Conservation (phyloP, 148 eudicot species). For the Vaccinium darrowii region DNA sequence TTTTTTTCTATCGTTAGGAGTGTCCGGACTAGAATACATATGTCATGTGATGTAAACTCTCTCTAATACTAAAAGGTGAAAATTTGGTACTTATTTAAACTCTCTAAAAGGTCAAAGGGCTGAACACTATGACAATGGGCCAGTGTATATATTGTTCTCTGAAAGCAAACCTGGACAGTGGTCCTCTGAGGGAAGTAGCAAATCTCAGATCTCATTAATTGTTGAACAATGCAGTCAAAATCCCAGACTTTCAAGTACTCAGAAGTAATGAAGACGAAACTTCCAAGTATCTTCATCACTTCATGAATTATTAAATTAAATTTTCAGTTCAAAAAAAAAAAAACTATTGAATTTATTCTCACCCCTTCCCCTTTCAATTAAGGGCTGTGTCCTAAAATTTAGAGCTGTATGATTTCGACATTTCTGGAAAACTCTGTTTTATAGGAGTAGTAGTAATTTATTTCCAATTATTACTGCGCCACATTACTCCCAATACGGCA, state of each 20-base stretch:
- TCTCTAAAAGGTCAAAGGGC: not conserved
- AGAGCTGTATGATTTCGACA: not conserved
- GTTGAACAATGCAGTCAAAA: not conserved
- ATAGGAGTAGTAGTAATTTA: not conserved
- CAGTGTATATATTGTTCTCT: not conserved
- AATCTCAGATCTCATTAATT: not conserved
- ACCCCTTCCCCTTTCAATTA: not conserved
- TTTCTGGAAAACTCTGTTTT: not conserved
- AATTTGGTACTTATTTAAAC: too few relatives aligned
- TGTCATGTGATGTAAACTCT: too few relatives aligned
- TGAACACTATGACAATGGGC: not conserved
- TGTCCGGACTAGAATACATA: too few relatives aligned
- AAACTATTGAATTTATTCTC: not conserved
- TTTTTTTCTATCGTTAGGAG: too few relatives aligned
- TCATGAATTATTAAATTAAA: not conserved
- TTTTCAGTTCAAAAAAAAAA: not conserved
- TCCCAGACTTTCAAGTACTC: not conserved
- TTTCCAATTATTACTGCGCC: not conserved
- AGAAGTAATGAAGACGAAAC: not conserved
- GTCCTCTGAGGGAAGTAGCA: not conserved
- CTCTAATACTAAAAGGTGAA: too few relatives aligned
- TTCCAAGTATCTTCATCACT: not conserved
- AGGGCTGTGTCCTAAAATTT: not conserved
- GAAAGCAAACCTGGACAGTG: not conserved
- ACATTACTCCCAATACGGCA: not conserved